These are phyloP conservation scores for maize (Zea mays) DNA, from an alignment of 176 grass and related monocot genomes.

Conservation along the genomic window DNA sequence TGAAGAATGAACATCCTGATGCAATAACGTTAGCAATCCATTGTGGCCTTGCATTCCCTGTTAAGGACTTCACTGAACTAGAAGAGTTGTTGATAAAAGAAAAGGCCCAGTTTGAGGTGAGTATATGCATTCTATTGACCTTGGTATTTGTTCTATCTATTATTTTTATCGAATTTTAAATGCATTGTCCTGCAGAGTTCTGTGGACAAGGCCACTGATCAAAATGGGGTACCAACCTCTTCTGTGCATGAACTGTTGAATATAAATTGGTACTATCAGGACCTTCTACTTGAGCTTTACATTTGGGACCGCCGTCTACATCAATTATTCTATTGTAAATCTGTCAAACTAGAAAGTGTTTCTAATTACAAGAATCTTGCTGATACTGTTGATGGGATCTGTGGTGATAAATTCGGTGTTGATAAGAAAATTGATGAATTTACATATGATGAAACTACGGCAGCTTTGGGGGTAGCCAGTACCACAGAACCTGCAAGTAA, in stretches of 20 bases:
- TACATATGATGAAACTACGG: constrained; percentile 8
- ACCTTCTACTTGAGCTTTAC: constrained; percentile 77
- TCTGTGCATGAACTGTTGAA: constrained; percentile 58
- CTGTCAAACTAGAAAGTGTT: constrained; percentile 33
- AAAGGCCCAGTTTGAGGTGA: constrained; percentile 78
- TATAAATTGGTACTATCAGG: constrained; percentile 85
- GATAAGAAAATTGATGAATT: constrained; percentile 37
- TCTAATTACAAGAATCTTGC: constrained; percentile 38
- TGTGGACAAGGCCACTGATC: constrained; percentile 41
- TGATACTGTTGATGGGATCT: constrained; percentile 29
- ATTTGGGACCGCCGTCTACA: constrained; percentile 83
- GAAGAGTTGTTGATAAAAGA: constrained; percentile 72
- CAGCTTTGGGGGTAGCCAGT: constrained; percentile 6
- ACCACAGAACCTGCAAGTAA: constrained; percentile 5
- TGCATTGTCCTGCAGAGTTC: constrained; percentile 52
- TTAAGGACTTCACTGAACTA: constrained; percentile 62
- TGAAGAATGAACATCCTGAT: constrained; percentile 60
- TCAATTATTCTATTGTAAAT: constrained; percentile 60
- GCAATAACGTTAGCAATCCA: constrained; percentile 22
- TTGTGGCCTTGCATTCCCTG: constrained; percentile 37
- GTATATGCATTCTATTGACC: constrained; percentile 28
- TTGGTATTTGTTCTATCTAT: constrained; percentile 35
- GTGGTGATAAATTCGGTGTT: not conserved
- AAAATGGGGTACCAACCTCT: constrained; percentile 41
- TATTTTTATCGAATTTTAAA: constrained; percentile 28